These are phyloP conservation scores for Quercus engelmannii DNA, from an alignment of 306 rosid species.

Conservation along the genomic window DNA sequence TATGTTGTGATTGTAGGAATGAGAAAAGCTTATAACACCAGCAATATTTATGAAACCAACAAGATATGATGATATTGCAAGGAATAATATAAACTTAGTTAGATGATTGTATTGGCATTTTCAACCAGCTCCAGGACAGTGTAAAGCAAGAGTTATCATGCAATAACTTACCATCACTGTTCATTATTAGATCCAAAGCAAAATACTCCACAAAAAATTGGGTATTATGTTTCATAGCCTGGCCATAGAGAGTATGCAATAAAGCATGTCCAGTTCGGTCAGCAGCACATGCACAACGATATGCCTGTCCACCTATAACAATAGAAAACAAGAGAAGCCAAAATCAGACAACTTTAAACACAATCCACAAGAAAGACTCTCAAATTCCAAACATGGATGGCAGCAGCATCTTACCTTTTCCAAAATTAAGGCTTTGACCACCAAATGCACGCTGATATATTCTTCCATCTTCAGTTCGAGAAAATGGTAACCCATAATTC, in stretches of 20 bases:
- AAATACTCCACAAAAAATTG: constrained; percentile 89
- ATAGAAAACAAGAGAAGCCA: constrained; percentile 20
- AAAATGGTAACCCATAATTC: constrained; percentile 88
- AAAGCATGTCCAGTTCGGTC: constrained; percentile 95
- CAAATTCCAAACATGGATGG: constrained; percentile 13
- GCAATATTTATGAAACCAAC: neutral
- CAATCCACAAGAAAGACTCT: neutral
- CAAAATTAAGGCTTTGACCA: constrained; percentile 91
- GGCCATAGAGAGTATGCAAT: constrained; percentile 84
- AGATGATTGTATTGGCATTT: neutral
- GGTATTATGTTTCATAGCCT: constrained; percentile 88
- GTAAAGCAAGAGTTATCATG: neutral
- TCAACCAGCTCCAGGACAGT: neutral
- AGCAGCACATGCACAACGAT: constrained; percentile 96
- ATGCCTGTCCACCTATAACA: constrained; percentile 82
- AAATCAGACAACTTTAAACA: constrained; percentile 15
- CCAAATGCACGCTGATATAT: constrained; percentile 97
- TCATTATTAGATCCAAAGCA: constrained; percentile 80
- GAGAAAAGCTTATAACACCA: neutral
- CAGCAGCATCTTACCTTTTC: constrained; percentile 54
- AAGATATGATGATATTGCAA: neutral
- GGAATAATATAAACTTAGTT: neutral
- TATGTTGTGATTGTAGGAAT: neutral
- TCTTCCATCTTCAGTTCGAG: constrained; percentile 82
- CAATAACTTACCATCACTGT: constrained; percentile 64